These are phyloP conservation scores for Coniochaeta prunicola DNA, from an alignment of 2,329 filamentous ascomycete species.

Conservation along the genomic window DNA sequence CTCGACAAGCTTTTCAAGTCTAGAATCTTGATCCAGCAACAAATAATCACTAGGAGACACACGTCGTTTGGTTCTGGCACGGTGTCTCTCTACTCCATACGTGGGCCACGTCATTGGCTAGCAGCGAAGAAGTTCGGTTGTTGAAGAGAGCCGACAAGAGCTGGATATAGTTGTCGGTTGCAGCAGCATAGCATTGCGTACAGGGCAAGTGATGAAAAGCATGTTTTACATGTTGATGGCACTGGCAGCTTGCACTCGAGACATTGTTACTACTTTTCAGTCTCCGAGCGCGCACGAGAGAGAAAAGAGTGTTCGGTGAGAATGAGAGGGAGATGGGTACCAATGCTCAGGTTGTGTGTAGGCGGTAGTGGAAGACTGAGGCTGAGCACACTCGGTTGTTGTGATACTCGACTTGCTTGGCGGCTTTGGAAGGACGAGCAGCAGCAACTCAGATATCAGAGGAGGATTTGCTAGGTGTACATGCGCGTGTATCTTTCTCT, in stretches of 20 bases:
- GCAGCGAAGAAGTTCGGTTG: background rate
- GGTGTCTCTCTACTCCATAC: slow-evolving; percentile 1
- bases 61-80: background rate
- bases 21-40: slow-evolving; percentile 6
- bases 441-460: background rate
- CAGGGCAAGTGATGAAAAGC: background rate
- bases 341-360: background rate
- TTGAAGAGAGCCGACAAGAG: background rate
- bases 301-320: background rate
- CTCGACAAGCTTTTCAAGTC: slow-evolving; percentile 11
- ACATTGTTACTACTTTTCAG: background rate
- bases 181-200: background rate
- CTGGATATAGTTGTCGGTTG: background rate
- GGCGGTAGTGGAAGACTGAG: background rate
- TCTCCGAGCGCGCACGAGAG: background rate
- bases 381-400: background rate
- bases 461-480: background rate
- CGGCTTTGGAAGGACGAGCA: background rate
- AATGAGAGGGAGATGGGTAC: background rate
- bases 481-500: background rate
- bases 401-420: background rate
- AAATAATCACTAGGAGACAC: slow-evolving; percentile 1
- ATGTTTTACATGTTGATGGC: background rate
- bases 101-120: slow-evolving; percentile 1
- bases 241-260: background rate